Evolutionary conservation across 192 early-diverging fungal species (phyloP), one percentile per base, ranked within the genome.

Genomic region (Haplosporangium gracile): DNA sequence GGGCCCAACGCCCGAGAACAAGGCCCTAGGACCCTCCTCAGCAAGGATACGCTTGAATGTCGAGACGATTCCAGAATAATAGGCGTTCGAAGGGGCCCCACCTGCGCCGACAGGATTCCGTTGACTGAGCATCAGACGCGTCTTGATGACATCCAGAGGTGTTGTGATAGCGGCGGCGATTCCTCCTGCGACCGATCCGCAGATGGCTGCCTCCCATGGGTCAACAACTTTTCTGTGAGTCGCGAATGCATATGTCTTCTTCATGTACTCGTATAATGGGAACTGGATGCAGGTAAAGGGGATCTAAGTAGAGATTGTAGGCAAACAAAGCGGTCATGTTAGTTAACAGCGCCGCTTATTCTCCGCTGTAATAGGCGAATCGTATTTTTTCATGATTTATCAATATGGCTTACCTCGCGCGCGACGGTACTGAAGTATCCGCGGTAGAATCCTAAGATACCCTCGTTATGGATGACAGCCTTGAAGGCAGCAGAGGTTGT

Each of bases 271-370:
- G 83, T 97, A 99, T 53, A 99, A 81, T 9, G 98, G 97, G 85
- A 99, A 99, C 88, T 99, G 98, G 43, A 99, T 95, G 88, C 97
- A 98, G 0, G 97, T 93, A 82, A 99, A 99, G 26, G 98, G 98
- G 81, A 99, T 98, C 91, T 94, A 88, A 2, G 18, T 4, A 18
- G 1, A 51, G 47, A 8, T 1, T 2, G 6, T 49, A 32, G 18
- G 36, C 18, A 38, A 68, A 80, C 15, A 74, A 71, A 29, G 18
- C 42, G 9, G n/a, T 38, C 60, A 29, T 42, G 36, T 36, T 79
- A 39, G 69, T 34, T 42, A 20, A 83, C 16, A 45, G 26, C 15
- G 11, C 2, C 39, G 15, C 5, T 36, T 29, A 47, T 55, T 55
- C 45, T 9, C 13, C 38, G 0, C 15, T n/a, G 4, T 9, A 43